Evolutionary conservation across 306 rosid species (phyloP).

Genomic region (Prunus mira): DNA sequence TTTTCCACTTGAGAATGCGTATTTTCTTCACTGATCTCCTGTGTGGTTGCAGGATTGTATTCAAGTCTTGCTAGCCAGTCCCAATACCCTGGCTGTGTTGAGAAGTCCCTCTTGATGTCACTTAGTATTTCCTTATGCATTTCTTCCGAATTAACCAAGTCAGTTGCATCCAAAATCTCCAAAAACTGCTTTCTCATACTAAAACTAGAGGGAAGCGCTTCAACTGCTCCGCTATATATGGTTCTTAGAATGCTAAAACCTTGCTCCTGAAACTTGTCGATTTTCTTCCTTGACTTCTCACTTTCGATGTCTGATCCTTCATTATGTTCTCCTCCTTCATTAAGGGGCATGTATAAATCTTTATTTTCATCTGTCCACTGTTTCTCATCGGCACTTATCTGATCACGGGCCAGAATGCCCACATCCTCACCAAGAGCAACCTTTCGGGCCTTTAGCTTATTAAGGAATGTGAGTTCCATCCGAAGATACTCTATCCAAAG

Average conservation of each 20-base stretch:
- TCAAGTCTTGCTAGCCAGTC: constrained; percentile 85
- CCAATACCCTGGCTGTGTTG: constrained; percentile 70
- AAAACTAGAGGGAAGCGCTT: constrained; percentile 76
- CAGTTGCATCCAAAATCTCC: constrained; percentile 76
- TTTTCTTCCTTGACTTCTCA: constrained; percentile 38
- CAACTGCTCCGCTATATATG: constrained; percentile 59
- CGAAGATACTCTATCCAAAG: constrained; percentile 95
- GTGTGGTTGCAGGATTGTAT: constrained; percentile 34
- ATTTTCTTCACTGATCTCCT: constrained; percentile 38
- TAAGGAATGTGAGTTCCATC: constrained; percentile 87
- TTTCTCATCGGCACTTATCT: constrained; percentile 45
- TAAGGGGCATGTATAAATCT: constrained; percentile 68
- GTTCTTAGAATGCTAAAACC: constrained; percentile 54
- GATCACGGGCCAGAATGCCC: constrained; percentile 52
- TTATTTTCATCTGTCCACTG: constrained; percentile 80
- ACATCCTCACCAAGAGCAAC: constrained; percentile 91
- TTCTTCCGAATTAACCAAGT: constrained; percentile 62
- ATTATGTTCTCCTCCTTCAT: constrained; percentile 31
- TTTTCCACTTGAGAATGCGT: constrained; percentile 42
- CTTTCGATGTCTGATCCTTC: constrained; percentile 30
- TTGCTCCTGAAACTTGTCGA: constrained; percentile 50
- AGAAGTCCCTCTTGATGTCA: constrained; percentile 71
- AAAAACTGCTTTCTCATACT: constrained; percentile 63
- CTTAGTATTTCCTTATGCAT: constrained; percentile 54
- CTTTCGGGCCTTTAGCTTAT: constrained; percentile 81